Evolutionary conservation across 1,139 yeast species (phyloP), one percentile per base, ranked within the genome.

Genomic region (Candida sanyaensis): DNA sequence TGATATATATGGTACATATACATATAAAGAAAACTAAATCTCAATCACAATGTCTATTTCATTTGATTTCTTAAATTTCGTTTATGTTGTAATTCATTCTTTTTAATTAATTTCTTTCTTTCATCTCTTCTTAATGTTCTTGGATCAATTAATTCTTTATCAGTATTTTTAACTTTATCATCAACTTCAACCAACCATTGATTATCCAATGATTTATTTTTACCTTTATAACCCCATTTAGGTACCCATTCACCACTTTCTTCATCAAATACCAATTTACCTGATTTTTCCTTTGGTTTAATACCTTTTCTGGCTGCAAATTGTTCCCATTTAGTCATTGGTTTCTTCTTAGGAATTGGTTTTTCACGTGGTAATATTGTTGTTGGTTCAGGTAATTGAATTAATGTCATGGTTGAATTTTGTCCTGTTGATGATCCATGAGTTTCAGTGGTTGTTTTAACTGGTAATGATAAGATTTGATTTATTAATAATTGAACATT

Each of bases 101-200:
- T 91, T 79, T 89, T 90, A 45, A 92, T 79, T 62, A 92, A 78
- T 61, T 77, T 81, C 81, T 88, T 88, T 70, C 98, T 85, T 63
- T 90, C 96, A 46, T 81, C 83, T 69, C 98, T 84, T 53, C 68
- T 73, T 64, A 92, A 75, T 31, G 85, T 76, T 72, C 98, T 82
- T 55, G 98, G 98, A 65, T 92, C 97, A 48, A 89, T 75, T 58
- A 89, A 74, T 58, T 88, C 96, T 48, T 86, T 83, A 32, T 72
- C 78, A 12, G 86, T 81, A 48, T 82, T 83, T 61, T 81, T 80
- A 36, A 75, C 82, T 57, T 84, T 78, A 50, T 88, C 96, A 50
- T 90, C 89, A 52, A 93, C 87, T 69, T 95, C 99, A 49, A 93
- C 98, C 65, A 91, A 78, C 99, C 99, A 93, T 70, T 93, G 97